phyloP scores from a whole-genome alignment of 768 basidiomycete genomes.

The Floccularia luteovirens region DNA sequence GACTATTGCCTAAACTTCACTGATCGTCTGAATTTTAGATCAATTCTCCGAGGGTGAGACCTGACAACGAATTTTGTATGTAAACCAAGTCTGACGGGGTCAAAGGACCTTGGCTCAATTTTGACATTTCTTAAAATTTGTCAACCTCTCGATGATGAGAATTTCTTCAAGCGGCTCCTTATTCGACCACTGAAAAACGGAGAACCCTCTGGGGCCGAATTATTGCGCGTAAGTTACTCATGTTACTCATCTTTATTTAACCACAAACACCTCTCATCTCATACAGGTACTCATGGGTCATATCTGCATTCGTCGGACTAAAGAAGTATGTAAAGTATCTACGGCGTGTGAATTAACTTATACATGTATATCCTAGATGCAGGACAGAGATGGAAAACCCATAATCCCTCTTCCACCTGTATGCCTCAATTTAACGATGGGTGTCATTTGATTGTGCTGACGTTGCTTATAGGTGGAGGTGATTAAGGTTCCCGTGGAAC shows the following conservation, averaged over 20 bases:
- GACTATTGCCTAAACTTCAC: neutral
- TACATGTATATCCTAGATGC: slow-evolving; percentile 48
- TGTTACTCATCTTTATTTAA: neutral
- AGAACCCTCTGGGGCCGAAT: slow-evolving; percentile 55
- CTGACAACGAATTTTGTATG: neutral
- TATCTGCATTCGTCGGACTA: slow-evolving; percentile 74
- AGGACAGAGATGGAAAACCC: slow-evolving; percentile 66
- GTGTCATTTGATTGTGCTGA: neutral
- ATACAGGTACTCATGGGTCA: slow-evolving; percentile 68
- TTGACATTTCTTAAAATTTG: slow-evolving; percentile 84
- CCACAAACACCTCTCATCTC: neutral
- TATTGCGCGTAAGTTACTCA: slow-evolving; percentile 49
- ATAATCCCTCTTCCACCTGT: slow-evolving; percentile 74
- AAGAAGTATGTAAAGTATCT: slow-evolving; percentile 43
- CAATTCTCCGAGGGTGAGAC: slow-evolving; percentile 62
- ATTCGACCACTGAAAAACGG: slow-evolving; percentile 73
- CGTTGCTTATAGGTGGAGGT: slow-evolving; percentile 54
- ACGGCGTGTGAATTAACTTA: neutral
- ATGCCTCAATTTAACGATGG: slow-evolving; percentile 8
- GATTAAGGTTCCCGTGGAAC: slow-evolving; percentile 62
- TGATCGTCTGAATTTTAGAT: slow-evolving; percentile 36
- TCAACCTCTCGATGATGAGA: slow-evolving; percentile 73
- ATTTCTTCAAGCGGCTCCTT: slow-evolving; percentile 75
- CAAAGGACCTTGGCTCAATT: slow-evolving; percentile 82
- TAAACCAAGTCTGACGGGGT: neutral